Base-by-base conservation (phyloP, 306 rosid species). In the Herpetospermum pedunculosum region DNA sequence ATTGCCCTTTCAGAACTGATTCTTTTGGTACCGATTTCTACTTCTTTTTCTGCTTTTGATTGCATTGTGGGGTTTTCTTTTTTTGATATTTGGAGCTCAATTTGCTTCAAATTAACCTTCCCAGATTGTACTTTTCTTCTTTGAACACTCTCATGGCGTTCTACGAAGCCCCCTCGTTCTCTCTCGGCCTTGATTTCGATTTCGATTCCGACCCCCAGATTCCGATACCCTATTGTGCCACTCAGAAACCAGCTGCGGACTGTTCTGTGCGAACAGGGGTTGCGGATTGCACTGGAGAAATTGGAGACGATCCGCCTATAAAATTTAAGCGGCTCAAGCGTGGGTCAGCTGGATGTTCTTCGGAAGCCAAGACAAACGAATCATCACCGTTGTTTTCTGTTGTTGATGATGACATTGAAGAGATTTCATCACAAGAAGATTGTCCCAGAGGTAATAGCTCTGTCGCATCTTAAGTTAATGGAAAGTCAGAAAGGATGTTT, bases 161-260 rank as follows among this genome's bases (percentile, higher is more conserved):
- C 49, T 81, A 34, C 9, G 93, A 84, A 38, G 70, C 81, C 65
- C 98, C 98, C 0, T 88, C 98, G 0, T 92, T 92, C 83, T 92
- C 98, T 72, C 87, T 92, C 14, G 96, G 97, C 6, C 70, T 90
- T 75, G 96, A 89, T 63, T n/a, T n/a, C n/a, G n/a, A n/a, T n/a
- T 70, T 84, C 68, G 91, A 88, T 64, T 78, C 79, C 35, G 81
- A 85, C 77, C 77, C 84, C 55, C 81, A 76, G 46, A 16, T 50
- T 29, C 64, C 77, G 21, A n/a, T 40, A 2, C 62, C 48, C 8
- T 62, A 77, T 23, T 41, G 15, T 35, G 47, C 59, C 29, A 2
- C 40, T 75, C 69, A 44, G 4, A 49, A 73, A n/a, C 44, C 72
- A 19, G 69, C 82, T 80, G 68, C 76, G 0, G 70, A 2, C 28